Percentiles rank a stretch among this genome's conserved stretches.
These are phyloP conservation scores for Dysphania ambrosioides DNA, from an alignment of 148 eudicot species.

Conservation along the genomic window DNA sequence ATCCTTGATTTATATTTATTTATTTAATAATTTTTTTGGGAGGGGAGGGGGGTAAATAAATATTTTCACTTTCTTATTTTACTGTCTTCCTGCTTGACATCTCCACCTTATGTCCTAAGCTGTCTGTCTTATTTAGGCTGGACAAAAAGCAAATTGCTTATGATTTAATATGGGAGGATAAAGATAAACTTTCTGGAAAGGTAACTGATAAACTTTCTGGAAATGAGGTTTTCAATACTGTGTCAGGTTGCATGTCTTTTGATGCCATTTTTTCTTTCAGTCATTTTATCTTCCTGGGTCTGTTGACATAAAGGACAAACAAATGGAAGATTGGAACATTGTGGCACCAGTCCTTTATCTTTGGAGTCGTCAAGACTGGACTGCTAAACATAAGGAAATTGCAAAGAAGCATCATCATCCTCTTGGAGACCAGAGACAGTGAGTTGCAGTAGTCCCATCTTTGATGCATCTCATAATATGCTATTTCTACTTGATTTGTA, in stretches of 20 bases:
- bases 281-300: slow-evolving; percentile 96
- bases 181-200: slow-evolving; percentile 64
- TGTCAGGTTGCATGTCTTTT: neutral
- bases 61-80: neutral
- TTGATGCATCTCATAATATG: neutral
- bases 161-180: slow-evolving; percentile 83
- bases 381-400: slow-evolving; percentile 53
- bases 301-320: slow-evolving; percentile 62
- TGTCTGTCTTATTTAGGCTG: slow-evolving; percentile 42
- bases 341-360: slow-evolving; percentile 67
- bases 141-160: slow-evolving; percentile 56
- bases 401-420: slow-evolving; percentile 59
- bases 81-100: neutral
- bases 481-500: slow-evolving; percentile 3
- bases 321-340: slow-evolving; percentile 81
- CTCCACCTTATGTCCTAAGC: slow-evolving; percentile 8
- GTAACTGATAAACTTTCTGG: slow-evolving; percentile 46
- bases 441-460: slow-evolving; percentile 13
- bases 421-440: slow-evolving; percentile 25
- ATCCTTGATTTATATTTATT: no score
- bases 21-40: neutral
- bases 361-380: slow-evolving; percentile 85
- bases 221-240: no score
- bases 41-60: neutral
- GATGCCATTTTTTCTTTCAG: slow-evolving; percentile 36